phyloP scores from a whole-genome alignment of 1,284 basidiomycete genomes.

The Ganoderma lucidum region DNA sequence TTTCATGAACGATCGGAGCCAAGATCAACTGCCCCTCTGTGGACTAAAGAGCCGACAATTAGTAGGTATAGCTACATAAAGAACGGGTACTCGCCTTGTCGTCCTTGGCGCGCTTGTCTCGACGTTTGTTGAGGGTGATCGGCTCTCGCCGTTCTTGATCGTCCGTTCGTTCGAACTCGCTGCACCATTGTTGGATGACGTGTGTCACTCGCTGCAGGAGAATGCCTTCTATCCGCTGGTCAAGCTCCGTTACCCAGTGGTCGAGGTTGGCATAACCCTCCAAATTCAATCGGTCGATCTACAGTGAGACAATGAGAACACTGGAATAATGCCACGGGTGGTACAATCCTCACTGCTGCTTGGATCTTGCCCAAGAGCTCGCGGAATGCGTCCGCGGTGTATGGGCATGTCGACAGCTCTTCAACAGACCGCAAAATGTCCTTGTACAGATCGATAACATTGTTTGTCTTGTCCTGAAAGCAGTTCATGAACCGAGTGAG shows the following conservation, averaged over 20 bases:
- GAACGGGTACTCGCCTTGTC: slow-evolving; percentile 65
- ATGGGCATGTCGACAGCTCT: slow-evolving; percentile 88
- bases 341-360: slow-evolving; percentile 67
- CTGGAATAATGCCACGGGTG: not conserved
- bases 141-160: slow-evolving; percentile 69
- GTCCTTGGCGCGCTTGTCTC: slow-evolving; percentile 74
- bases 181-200: slow-evolving; percentile 89
- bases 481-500: slow-evolving; percentile 1
- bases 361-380: slow-evolving; percentile 86
- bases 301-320: slow-evolving; percentile 4
- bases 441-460: slow-evolving; percentile 90
- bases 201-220: slow-evolving; percentile 81
- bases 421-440: slow-evolving; percentile 88
- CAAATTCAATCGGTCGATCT: slow-evolving; percentile 94
- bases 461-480: slow-evolving; percentile 90
- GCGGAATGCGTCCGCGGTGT: slow-evolving; percentile 84
- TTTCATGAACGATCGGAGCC: slow-evolving; percentile 91
- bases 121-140: slow-evolving; percentile 66
- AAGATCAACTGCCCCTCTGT: slow-evolving; percentile 76
- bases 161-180: slow-evolving; percentile 81
- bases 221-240: slow-evolving; percentile 86
- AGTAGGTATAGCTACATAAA: not conserved
- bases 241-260: slow-evolving; percentile 92
- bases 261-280: slow-evolving; percentile 99
- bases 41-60: slow-evolving; percentile 49